These are phyloP conservation scores for Penicillium decumbens DNA, from an alignment of 2,329 filamentous ascomycete genomes.

Conservation along the genomic window DNA sequence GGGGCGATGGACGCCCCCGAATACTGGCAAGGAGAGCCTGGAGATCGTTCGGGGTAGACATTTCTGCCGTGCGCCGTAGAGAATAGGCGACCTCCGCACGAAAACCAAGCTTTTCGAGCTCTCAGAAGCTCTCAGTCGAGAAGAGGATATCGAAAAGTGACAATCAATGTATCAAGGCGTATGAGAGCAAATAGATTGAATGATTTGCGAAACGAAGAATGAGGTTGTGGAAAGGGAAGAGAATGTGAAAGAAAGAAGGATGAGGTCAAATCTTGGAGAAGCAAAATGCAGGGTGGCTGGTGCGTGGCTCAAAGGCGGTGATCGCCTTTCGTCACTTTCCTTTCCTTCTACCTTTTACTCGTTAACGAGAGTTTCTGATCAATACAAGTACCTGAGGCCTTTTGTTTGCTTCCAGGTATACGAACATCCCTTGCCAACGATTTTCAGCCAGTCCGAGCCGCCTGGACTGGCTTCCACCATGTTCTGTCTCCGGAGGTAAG, in stretches of 20 bases:
- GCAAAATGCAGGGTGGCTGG: slow-evolving; percentile 10
- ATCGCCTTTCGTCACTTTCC: not conserved
- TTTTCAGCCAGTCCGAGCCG: not conserved
- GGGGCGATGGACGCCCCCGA: slow-evolving; percentile 38
- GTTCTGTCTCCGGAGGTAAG: slow-evolving; percentile 64
- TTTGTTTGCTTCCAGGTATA: not conserved
- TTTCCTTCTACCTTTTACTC: not conserved
- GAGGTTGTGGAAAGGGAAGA: not conserved
- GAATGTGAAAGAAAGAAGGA: slow-evolving; percentile 21
- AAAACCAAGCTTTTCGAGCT: slow-evolving; percentile 26
- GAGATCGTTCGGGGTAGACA: slow-evolving; percentile 46
- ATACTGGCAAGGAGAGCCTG: slow-evolving; percentile 47
- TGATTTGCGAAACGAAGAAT: not conserved
- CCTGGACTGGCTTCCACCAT: slow-evolving; percentile 38
- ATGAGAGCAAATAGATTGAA: slow-evolving; percentile 16
- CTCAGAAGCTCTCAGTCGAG: slow-evolving; percentile 34
- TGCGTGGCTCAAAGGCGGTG: slow-evolving; percentile 1
- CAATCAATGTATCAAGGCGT: slow-evolving; percentile 12
- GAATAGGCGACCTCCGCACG: slow-evolving; percentile 28
- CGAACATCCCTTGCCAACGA: not conserved
- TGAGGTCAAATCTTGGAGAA: slow-evolving; percentile 18
- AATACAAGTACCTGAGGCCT: not conserved
- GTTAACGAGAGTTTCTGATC: not conserved
- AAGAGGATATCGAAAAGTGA: slow-evolving; percentile 15
- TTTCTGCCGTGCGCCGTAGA: slow-evolving; percentile 40